Conservation (phyloP, 495 filamentous ascomycete genomes). For the Talaromyces adpressus region DNA sequence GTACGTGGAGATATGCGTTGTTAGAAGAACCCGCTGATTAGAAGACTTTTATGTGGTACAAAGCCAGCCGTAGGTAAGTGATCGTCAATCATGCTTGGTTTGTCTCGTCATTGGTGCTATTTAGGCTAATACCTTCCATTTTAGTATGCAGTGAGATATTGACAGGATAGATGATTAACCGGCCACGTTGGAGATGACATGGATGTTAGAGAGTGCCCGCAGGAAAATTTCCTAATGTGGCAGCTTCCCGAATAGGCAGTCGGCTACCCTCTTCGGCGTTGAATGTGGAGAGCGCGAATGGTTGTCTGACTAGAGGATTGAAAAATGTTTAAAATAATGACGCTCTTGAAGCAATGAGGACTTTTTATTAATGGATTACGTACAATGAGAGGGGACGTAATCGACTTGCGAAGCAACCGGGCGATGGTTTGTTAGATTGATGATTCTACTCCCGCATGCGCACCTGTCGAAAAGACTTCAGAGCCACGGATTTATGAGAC, state of each 20-base stretch:
- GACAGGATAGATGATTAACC: not conserved
- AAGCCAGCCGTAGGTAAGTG: not conserved
- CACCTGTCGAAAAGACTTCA: not conserved
- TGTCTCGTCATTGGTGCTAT: not conserved
- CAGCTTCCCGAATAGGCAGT: not conserved
- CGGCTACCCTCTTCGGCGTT: not conserved
- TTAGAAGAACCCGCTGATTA: not conserved
- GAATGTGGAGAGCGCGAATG: not conserved
- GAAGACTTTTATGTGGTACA: not conserved
- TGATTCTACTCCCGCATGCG: too few relatives aligned
- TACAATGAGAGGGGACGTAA: not conserved
- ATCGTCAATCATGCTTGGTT: not conserved
- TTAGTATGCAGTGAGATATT: not conserved
- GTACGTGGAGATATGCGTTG: not conserved
- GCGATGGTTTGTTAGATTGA: too few relatives aligned
- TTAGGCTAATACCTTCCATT: not conserved
- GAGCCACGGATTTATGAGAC: not conserved
- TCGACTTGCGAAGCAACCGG: not conserved
- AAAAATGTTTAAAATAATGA: not conserved
- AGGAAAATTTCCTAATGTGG: not conserved
- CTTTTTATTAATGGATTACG: too few relatives aligned
- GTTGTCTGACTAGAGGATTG: too few relatives aligned
- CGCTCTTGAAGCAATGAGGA: too few relatives aligned
- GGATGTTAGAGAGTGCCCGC: not conserved
- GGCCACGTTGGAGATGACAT: not conserved